These are phyloP conservation scores for Stevia rebaudiana DNA, from an alignment of 140 eudicot species.

Conservation along the genomic window DNA sequence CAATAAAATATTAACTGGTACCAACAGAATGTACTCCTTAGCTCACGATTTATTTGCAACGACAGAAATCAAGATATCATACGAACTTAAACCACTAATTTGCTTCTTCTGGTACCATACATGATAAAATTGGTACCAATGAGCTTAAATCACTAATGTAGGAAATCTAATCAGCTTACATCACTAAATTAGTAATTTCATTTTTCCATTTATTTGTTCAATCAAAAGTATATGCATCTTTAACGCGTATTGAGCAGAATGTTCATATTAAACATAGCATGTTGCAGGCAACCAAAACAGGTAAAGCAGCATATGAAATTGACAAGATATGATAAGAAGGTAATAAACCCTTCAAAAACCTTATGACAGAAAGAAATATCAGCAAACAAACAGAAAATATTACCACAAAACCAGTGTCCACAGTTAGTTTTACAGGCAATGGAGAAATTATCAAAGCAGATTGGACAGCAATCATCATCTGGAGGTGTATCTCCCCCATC, in stretches of 20 bases:
- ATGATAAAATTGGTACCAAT: not conserved
- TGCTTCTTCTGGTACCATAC: not conserved
- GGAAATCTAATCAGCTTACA: not conserved
- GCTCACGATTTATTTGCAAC: not conserved
- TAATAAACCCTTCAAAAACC: slow-evolving; percentile 21
- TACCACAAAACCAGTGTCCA: slow-evolving; percentile 83
- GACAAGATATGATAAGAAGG: not conserved
- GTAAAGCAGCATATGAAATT: not conserved
- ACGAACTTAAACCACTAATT: not conserved
- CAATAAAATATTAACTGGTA: not conserved
- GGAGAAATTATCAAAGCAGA: slow-evolving; percentile 52
- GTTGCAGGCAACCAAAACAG: not conserved
- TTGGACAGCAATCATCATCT: slow-evolving; percentile 61
- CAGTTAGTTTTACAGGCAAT: slow-evolving; percentile 58
- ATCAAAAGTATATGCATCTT: slow-evolving; percentile 8
- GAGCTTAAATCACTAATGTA: too few species aligned
- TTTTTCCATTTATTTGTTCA: not conserved
- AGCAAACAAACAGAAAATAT: not conserved
- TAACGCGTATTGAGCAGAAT: not conserved
- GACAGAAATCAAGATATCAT: not conserved
- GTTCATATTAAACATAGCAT: not conserved
- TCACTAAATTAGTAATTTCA: not conserved
- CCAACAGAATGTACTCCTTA: not conserved
- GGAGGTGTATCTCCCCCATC: slow-evolving; percentile 39
- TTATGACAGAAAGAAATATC: not conserved